Conservation (phyloP, 192 early-diverging fungal species). For the Chytriomyces sp. region DNA sequence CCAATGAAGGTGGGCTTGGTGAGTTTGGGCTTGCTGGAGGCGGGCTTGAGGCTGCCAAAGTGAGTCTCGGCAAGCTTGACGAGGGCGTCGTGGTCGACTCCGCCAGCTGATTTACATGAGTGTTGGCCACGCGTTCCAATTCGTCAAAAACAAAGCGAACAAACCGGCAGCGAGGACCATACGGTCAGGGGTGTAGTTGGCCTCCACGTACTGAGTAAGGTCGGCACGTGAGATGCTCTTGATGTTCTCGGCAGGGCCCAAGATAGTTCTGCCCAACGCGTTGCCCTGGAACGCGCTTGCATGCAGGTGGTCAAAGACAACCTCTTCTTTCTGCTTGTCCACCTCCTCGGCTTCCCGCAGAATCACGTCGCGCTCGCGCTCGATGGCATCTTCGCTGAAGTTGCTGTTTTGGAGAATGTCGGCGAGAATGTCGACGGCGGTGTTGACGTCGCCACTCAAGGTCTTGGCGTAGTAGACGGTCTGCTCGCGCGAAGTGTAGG, state of each 20-base stretch:
- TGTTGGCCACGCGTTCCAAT: not conserved
- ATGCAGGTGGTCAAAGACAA: constrained; percentile 98
- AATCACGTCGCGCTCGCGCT: constrained; percentile 97
- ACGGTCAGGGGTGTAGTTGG: constrained; percentile 95
- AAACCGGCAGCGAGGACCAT: constrained; percentile 87
- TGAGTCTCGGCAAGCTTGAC: constrained; percentile 91
- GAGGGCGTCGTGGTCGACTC: constrained; percentile 89
- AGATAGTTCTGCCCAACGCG: constrained; percentile 87
- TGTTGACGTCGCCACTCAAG: constrained; percentile 80
- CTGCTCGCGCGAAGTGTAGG: constrained; percentile 98
- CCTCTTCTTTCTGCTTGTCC: constrained; percentile 95
- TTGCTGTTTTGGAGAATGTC: constrained; percentile 95
- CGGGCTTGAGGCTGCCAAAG: constrained; percentile 79
- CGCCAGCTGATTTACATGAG: constrained; percentile 55
- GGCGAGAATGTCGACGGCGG: constrained; percentile 90
- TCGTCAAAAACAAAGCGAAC: not conserved
- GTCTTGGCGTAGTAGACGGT: constrained; percentile 98
- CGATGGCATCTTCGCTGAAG: constrained; percentile 80
- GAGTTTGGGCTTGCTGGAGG: constrained; percentile 47
- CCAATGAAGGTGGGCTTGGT: constrained; percentile 81
- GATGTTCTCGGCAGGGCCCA: constrained; percentile 94
- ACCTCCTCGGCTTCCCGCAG: constrained; percentile 87
- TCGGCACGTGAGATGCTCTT: constrained; percentile 84
- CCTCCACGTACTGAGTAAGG: constrained; percentile 83
- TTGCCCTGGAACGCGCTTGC: constrained; percentile 90